These are phyloP conservation scores for Acer campestre DNA, from an alignment of 345 rosid genomes.

Conservation along the genomic window DNA sequence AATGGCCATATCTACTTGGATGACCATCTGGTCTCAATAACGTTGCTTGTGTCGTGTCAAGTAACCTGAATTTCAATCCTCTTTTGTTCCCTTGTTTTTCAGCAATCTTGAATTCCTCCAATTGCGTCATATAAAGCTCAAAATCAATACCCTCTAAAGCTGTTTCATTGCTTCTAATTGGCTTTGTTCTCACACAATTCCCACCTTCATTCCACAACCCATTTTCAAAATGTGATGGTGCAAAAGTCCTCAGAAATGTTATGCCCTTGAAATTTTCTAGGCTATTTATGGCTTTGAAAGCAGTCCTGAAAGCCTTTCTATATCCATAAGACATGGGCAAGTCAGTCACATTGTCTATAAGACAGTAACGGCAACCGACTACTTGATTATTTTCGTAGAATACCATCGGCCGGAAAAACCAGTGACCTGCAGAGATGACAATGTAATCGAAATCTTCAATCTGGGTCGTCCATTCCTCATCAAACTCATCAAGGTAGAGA, in stretches of 20 bases:
- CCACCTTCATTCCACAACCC: slow-evolving; percentile 54
- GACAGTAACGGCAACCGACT: slow-evolving; percentile 43
- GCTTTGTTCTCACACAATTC: slow-evolving; percentile 41
- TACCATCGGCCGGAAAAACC: slow-evolving; percentile 48
- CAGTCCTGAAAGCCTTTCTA: slow-evolving; percentile 31
- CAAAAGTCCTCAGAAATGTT: slow-evolving; percentile 42
- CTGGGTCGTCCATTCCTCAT: slow-evolving; percentile 36
- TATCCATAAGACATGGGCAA: slow-evolving; percentile 42
- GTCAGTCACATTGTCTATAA: slow-evolving; percentile 27
- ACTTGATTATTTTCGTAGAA: slow-evolving; percentile 33
- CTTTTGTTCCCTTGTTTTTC: slow-evolving; percentile 17
- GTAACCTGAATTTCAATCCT: slow-evolving; percentile 26
- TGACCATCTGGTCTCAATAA: slow-evolving; percentile 79
- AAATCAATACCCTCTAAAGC: slow-evolving; percentile 23
- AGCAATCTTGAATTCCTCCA: slow-evolving; percentile 44
- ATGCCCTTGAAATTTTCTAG: slow-evolving; percentile 28
- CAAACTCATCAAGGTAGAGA: slow-evolving; percentile 43
- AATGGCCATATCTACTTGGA: slow-evolving; percentile 69
- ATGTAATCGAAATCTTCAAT: slow-evolving; percentile 36
- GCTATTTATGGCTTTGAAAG: slow-evolving; percentile 25
- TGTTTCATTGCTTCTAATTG: slow-evolving; percentile 24
- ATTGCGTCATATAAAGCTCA: slow-evolving; percentile 32
- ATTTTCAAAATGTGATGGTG: slow-evolving; percentile 57
- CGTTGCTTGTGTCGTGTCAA: slow-evolving; percentile 62
- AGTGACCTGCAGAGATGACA: slow-evolving; percentile 44